These are phyloP conservation scores for Leucoagaricus sp. DNA, from an alignment of 1,284 basidiomycete species.

Conservation along the genomic window DNA sequence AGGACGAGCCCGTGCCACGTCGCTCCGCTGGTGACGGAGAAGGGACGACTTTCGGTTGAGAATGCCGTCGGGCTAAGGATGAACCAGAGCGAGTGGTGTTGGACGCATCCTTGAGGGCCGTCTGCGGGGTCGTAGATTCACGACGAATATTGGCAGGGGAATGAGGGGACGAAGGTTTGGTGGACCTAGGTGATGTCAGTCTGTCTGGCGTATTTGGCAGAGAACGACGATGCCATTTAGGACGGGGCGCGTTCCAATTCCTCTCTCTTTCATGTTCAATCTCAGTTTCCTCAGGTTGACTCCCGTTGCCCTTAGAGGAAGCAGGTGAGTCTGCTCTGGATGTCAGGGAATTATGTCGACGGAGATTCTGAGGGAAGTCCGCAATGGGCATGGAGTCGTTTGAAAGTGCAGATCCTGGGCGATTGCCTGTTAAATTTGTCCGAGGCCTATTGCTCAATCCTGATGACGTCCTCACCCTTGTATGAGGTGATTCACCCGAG, in stretches of 20 bases:
- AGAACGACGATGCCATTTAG: conserved; percentile 19
- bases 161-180: conserved; percentile 8
- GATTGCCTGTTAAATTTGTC: not conserved
- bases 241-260: conserved; percentile 24
- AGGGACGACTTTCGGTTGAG: conserved; percentile 1
- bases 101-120: conserved; percentile 5
- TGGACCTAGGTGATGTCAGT: conserved; percentile 1
- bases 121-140: conserved; percentile 19
- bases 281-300: conserved; percentile 30
- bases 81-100: conserved; percentile 2
- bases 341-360: conserved; percentile 31
- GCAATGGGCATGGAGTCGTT: conserved; percentile 21
- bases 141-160: conserved; percentile 3
- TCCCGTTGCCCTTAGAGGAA: conserved; percentile 29
- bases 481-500: not conserved
- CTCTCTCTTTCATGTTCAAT: conserved; percentile 22
- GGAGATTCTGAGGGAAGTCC: conserved; percentile 33
- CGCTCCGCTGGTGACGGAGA: conserved; percentile 4
- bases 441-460: conserved; percentile 8
- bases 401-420: conserved; percentile 28
- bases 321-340: conserved; percentile 43
- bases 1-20: not conserved
- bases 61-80: not conserved
- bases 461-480: conserved; percentile 7
- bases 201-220: conserved; percentile 9